Percentiles rank a stretch among this genome's conserved stretches.
phyloP scores from a whole-genome alignment of 345 rosid species.

The Citrus cavaleriei region DNA sequence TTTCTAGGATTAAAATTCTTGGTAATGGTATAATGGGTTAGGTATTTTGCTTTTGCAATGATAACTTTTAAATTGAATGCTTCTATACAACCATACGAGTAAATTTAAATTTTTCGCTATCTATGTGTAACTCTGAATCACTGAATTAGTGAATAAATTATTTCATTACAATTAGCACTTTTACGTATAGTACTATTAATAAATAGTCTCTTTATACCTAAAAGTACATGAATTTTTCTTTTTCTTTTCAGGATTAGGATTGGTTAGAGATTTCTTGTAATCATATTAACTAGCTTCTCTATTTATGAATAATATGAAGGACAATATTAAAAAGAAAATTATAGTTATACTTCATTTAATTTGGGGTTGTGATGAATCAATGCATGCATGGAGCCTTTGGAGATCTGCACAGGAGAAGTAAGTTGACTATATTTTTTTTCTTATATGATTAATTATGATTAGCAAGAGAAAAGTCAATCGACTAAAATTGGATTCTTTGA shows the following conservation, averaged over 20 bases:
- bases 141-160: too few relatives aligned
- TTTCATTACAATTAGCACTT: too few relatives aligned
- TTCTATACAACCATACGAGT: neutral
- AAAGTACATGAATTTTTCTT: neutral
- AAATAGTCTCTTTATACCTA: neutral
- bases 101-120: neutral
- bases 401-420: neutral
- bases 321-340: neutral
- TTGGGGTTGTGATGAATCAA: neutral
- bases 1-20: neutral
- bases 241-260: neutral
- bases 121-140: neutral
- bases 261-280: neutral
- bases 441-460: neutral
- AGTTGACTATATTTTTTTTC: neutral
- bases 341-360: neutral
- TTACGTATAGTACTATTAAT: neutral
- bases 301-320: too few relatives aligned
- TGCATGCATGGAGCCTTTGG: neutral
- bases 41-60: neutral
- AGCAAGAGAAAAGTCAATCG: neutral
- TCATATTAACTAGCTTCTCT: neutral
- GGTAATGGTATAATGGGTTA: slow-evolving; percentile 8
- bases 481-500: neutral
- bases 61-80: neutral